These are phyloP conservation scores for Sanghuangporus weigelae DNA, from an alignment of 1,284 basidiomycete species.

Conservation along the genomic window DNA sequence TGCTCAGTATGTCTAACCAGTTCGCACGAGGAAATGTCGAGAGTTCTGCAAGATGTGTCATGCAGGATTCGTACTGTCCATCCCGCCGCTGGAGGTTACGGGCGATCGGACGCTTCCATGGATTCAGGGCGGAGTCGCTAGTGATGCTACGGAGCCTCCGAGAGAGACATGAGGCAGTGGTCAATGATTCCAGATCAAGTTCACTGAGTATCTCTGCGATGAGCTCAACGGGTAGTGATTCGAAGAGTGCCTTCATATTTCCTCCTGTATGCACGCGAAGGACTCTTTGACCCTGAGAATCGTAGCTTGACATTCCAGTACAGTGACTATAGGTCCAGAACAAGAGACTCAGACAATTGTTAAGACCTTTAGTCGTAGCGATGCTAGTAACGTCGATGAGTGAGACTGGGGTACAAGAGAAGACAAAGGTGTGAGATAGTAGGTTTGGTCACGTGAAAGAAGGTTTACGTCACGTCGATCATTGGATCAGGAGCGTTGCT, in stretches of 20 bases:
- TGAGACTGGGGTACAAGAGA: neutral
- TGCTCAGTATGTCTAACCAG: slow-evolving; percentile 65
- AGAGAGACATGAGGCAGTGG: slow-evolving; percentile 54
- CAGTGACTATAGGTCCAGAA: neutral
- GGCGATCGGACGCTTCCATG: slow-evolving; percentile 65
- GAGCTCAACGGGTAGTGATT: slow-evolving; percentile 65
- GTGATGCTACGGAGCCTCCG: slow-evolving; percentile 48
- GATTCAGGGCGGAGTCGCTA: slow-evolving; percentile 61
- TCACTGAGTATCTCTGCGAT: slow-evolving; percentile 66
- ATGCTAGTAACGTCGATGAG: neutral
- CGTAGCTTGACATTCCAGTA: neutral
- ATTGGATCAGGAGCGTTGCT: neutral
- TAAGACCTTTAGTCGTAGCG: neutral
- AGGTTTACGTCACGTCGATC: neutral
- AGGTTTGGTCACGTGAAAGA: neutral
- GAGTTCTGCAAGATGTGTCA: slow-evolving; percentile 56
- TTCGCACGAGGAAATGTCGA: slow-evolving; percentile 62
- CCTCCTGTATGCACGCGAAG: neutral
- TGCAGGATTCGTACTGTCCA: slow-evolving; percentile 40
- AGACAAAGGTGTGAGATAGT: slow-evolving; percentile 1
- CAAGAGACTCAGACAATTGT: slow-evolving; percentile 4
- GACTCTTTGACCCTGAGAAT: neutral
- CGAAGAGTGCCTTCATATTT: slow-evolving; percentile 25
- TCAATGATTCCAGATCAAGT: slow-evolving; percentile 55
- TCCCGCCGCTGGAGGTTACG: slow-evolving; percentile 39